Conservation (phyloP, 2,329 filamentous ascomycete species). For the Cladosporium sp. region DNA sequence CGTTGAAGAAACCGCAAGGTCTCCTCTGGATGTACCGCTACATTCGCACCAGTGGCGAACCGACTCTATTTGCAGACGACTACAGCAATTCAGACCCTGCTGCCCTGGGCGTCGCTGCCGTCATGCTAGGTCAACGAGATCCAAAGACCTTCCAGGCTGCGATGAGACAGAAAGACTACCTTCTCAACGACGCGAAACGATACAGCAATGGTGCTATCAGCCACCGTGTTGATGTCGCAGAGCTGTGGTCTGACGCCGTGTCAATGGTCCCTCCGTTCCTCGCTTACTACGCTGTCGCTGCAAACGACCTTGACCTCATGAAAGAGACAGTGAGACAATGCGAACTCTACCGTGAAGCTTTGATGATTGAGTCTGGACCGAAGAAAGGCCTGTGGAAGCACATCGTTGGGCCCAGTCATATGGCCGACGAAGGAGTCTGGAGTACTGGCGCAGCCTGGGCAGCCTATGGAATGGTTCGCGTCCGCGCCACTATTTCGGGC, state of each 20-base stretch:
- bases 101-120: slow-evolving; percentile 41
- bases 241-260: slow-evolving; percentile 49
- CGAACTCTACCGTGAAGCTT: slow-evolving; percentile 38
- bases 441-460: slow-evolving; percentile 49
- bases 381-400: slow-evolving; percentile 42
- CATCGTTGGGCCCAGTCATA: slow-evolving; percentile 36
- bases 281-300: slow-evolving; percentile 43
- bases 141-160: slow-evolving; percentile 35
- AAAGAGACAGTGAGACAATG: slow-evolving; percentile 39
- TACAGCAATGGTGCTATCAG: slow-evolving; percentile 47
- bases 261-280: slow-evolving; percentile 50
- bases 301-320: slow-evolving; percentile 32
- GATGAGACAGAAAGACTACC: slow-evolving; percentile 38
- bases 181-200: slow-evolving; percentile 38
- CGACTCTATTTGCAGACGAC: slow-evolving; percentile 33
- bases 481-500: slow-evolving; percentile 41
- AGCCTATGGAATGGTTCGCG: slow-evolving; percentile 44
- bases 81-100: slow-evolving; percentile 42
- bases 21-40: slow-evolving; percentile 34
- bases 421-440: slow-evolving; percentile 40
- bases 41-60: slow-evolving; percentile 26
- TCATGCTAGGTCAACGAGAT: slow-evolving; percentile 39
- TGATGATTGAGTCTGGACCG: slow-evolving; percentile 27
- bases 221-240: slow-evolving; percentile 40
- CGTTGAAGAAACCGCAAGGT: slow-evolving; percentile 26